Percentiles rank a stretch among this genome's conserved stretches.
These are phyloP conservation scores for Rhodotorula babjevae DNA, from an alignment of 768 basidiomycete genomes.

Conservation along the genomic window DNA sequence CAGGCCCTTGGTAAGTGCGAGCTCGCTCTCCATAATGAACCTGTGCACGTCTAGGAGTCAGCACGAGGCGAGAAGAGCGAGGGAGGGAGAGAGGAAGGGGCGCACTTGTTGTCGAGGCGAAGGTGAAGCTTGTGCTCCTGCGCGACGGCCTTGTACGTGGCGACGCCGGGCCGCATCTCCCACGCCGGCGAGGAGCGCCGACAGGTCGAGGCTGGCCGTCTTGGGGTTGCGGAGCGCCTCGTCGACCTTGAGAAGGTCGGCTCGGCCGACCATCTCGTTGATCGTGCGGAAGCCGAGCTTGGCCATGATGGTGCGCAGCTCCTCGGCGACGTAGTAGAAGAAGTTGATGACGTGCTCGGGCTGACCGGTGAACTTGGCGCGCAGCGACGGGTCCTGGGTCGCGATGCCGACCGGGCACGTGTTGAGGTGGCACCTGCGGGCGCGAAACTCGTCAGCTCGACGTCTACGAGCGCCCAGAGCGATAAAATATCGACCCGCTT, in stretches of 20 bases:
- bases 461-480: conserved; percentile 50
- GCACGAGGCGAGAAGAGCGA: neutral
- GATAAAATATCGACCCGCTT: conserved; percentile 49
- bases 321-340: conserved; percentile 97
- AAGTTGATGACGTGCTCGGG: conserved; percentile 98
- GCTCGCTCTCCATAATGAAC: conserved; percentile 55
- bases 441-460: neutral
- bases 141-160: conserved; percentile 86
- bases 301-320: conserved; percentile 89
- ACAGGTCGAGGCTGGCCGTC: conserved; percentile 85
- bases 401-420: conserved; percentile 79
- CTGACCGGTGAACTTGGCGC: conserved; percentile 94
- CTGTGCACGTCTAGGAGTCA: neutral
- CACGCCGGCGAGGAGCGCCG: conserved; percentile 87
- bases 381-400: conserved; percentile 86
- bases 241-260: conserved; percentile 89
- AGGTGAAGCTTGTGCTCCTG: conserved; percentile 99
- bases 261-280: conserved; percentile 98
- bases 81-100: too few relatives aligned
- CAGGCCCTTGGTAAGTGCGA: conserved; percentile 84
- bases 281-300: conserved; percentile 98
- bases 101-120: neutral
- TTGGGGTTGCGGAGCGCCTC: conserved; percentile 86
- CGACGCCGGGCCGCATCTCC: conserved; percentile 95
- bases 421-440: conserved; percentile 52